These are phyloP conservation scores for Suillus ampliporus DNA, from an alignment of 768 basidiomycete genomes.

Conservation along the genomic window DNA sequence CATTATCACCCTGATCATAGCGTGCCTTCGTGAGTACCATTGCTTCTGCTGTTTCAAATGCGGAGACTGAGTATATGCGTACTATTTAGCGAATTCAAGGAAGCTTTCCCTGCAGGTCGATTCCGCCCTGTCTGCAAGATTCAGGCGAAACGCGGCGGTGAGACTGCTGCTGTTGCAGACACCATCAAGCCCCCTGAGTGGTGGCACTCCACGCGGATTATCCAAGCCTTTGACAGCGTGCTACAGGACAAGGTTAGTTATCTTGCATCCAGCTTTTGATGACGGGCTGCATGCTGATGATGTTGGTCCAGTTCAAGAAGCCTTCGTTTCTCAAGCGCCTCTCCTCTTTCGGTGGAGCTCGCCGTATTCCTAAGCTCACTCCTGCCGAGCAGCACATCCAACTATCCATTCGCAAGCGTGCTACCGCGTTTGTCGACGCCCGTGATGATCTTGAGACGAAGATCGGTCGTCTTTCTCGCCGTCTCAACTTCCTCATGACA, in stretches of 20 bases:
- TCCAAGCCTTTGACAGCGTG: slow-evolving; percentile 88
- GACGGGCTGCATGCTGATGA: slow-evolving; percentile 9
- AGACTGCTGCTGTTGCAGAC: slow-evolving; percentile 84
- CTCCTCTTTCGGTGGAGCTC: slow-evolving; percentile 72
- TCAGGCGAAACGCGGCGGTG: slow-evolving; percentile 80
- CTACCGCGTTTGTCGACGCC: slow-evolving; percentile 93
- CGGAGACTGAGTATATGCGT: slow-evolving; percentile 16
- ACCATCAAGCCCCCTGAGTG: slow-evolving; percentile 90
- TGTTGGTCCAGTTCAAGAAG: slow-evolving; percentile 71
- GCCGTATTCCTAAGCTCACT: slow-evolving; percentile 74
- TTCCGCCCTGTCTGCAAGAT: slow-evolving; percentile 93
- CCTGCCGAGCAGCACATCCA: slow-evolving; percentile 86
- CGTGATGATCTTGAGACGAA: slow-evolving; percentile 94
- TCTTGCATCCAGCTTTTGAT: background rate
- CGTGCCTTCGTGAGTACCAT: slow-evolving; percentile 61
- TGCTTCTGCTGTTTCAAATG: background rate
- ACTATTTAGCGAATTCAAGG: slow-evolving; percentile 80
- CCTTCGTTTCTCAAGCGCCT: slow-evolving; percentile 88
- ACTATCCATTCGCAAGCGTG: slow-evolving; percentile 88
- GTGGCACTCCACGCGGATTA: slow-evolving; percentile 93
- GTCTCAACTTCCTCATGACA: slow-evolving; percentile 91
- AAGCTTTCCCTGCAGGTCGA: slow-evolving; percentile 91
- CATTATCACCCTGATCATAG: slow-evolving; percentile 91
- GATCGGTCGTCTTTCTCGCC: slow-evolving; percentile 83
- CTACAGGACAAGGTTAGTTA: slow-evolving; percentile 77